Evolutionary conservation across 768 basidiomycete genomes (phyloP).

Genomic region (Leucosporidium scottii): DNA sequence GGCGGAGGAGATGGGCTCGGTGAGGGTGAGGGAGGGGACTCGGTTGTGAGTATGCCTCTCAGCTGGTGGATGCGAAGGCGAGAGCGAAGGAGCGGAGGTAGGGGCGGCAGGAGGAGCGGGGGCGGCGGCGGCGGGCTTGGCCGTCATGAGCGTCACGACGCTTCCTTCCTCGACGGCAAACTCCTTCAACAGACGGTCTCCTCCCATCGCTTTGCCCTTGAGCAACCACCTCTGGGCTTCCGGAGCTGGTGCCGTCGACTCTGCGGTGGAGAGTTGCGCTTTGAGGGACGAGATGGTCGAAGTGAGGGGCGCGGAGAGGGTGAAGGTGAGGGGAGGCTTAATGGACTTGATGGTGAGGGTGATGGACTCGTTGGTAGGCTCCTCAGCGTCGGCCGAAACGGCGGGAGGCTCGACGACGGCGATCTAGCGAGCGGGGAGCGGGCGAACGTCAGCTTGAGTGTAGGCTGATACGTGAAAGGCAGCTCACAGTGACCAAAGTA

Average conservation of each 20-base stretch:
- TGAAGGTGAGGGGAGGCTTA: slow-evolving; percentile 73
- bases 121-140: slow-evolving; percentile 59
- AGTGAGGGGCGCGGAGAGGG: slow-evolving; percentile 61
- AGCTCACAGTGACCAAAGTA: slow-evolving; percentile 39
- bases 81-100: slow-evolving; percentile 21
- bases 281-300: slow-evolving; percentile 79
- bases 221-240: slow-evolving; percentile 78
- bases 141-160: slow-evolving; percentile 78
- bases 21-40: slow-evolving; percentile 31
- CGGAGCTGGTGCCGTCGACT: slow-evolving; percentile 62
- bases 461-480: neutral
- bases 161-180: slow-evolving; percentile 75
- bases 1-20: slow-evolving; percentile 11
- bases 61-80: slow-evolving; percentile 14
- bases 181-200: slow-evolving; percentile 81
- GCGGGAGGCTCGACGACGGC: slow-evolving; percentile 38
- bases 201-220: slow-evolving; percentile 89
- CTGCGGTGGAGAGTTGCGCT: slow-evolving; percentile 55
- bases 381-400: neutral
- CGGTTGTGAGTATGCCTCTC: slow-evolving; percentile 32
- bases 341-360: slow-evolving; percentile 79
- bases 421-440: slow-evolving; percentile 30
- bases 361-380: slow-evolving; percentile 46
- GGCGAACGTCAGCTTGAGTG: neutral
- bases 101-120: slow-evolving; percentile 43